Base-by-base conservation (phyloP, 805 yeast species). In the Zygosaccharomyces rouxii region DNA sequence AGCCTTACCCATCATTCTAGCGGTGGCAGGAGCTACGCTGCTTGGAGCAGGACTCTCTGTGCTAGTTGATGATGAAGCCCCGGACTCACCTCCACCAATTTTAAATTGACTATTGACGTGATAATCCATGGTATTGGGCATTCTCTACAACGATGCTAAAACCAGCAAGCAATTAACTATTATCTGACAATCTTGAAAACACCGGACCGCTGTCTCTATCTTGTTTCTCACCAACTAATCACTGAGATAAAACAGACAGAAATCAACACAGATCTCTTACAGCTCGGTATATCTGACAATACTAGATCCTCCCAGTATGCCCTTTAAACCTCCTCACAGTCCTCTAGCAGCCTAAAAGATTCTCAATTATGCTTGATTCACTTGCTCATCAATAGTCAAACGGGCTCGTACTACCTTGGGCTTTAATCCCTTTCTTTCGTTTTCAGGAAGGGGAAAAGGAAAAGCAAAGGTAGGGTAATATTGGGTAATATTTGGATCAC, bases 1-100 rank as follows among this genome's bases (percentile, higher is more conserved):
- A 9, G 35, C 16, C 40, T 48, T 53, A 16, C 67, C 63, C 67
- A 66, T 62, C 69, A 66, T 64, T 44, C 70, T 54, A 28, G 64
- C 58, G 4, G 69, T 60, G 4, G 70, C 70, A 7, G 67, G 67
- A 6, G 68, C 67, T n/a, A 58, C 59, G 11, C 59, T 38, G 22
- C 50, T 48, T 10, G 57, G 55, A 6, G 46, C 33, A 11, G 42
- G 44, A 28, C 31, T 35, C 9, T 13, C 31, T 13, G 33, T 42
- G 46, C 46, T 35, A 47, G 44, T 9, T 9, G 37, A 33, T 5
- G 37, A 33, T 18, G 37, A 28, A 38, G 38, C 25, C 30, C 44
- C 44, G 21, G 48, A 31, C 23, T 41, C 47, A 5, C 53, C 51
- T 18, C 54, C 56, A 16, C 68, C 68, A 52, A 66, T 66, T 38